Percentiles rank a stretch among this genome's conserved stretches.
Conservation (phyloP, 2,329 filamentous ascomycete species). For the Ceratocystis papillata region DNA sequence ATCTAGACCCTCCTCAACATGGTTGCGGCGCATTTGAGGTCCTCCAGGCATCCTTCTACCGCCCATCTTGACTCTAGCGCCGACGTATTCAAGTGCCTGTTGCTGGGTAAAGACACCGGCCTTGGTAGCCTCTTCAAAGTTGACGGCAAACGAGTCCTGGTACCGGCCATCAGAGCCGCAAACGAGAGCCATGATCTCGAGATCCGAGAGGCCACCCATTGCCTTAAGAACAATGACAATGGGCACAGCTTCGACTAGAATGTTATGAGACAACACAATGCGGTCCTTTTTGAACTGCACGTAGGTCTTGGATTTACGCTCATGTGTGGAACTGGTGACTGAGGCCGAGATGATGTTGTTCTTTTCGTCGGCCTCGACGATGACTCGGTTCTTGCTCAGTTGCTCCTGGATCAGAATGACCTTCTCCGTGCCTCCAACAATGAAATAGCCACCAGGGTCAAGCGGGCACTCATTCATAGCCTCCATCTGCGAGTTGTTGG, state of each 20-base stretch:
- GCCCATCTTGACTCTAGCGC: slow-evolving; percentile 77
- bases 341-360: slow-evolving; percentile 92
- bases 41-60: slow-evolving; percentile 47
- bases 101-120: slow-evolving; percentile 84
- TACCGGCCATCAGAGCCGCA: slow-evolving; percentile 78
- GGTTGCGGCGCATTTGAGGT: slow-evolving; percentile 56
- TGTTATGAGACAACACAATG: slow-evolving; percentile 84
- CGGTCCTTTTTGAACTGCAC: slow-evolving; percentile 88
- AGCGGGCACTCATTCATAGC: slow-evolving; percentile 88
- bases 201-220: slow-evolving; percentile 84
- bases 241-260: slow-evolving; percentile 83
- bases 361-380: slow-evolving; percentile 85
- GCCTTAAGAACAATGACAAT: slow-evolving; percentile 90
- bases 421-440: slow-evolving; percentile 95
- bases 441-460: slow-evolving; percentile 95
- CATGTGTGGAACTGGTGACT: slow-evolving; percentile 93
- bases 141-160: slow-evolving; percentile 89
- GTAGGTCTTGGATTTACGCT: slow-evolving; percentile 96
- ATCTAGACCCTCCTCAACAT: slow-evolving; percentile 84
- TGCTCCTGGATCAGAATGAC: slow-evolving; percentile 98
- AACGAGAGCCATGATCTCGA: slow-evolving; percentile 86
- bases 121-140: slow-evolving; percentile 84
- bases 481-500: slow-evolving; percentile 80
- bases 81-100: slow-evolving; percentile 88
- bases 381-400: slow-evolving; percentile 96